Base-by-base conservation (phyloP, 345 rosid genomes). In the Zanthoxylum bungeanum region DNA sequence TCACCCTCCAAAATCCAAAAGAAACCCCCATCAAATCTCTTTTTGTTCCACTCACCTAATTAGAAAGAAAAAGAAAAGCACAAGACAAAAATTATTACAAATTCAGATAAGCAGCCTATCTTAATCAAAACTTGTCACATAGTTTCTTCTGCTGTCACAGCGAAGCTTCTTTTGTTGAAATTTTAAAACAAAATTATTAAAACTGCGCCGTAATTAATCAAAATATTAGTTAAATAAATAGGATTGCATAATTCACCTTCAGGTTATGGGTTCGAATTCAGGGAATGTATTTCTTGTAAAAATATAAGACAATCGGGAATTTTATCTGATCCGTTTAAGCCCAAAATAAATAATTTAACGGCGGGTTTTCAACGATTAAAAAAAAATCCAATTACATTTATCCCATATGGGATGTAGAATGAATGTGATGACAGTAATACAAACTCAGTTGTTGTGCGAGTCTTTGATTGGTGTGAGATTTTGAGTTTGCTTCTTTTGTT, bases 141-240 rank as follows among this genome's bases (percentile, higher is more conserved):
- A 6, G 70, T 69, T 69, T 44, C 76, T 70, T 70, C 69, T 73
- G 31, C 59, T 50, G 85, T 70, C 76, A 75, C 55, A 22, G 11
- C 64, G n/a, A 58, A 44, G 47, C 34, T 52, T 34, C 61, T 27
- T 19, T 8, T 39, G 71, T 70, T 76, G 78, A 73, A 72, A 63
- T 71, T 74, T 58, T 67, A 52, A 46, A 25, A n/a, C 5, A 16
- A 34, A 56, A 50, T n/a, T n/a, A n/a, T n/a, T n/a, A n/a, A n/a
- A n/a, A n/a, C n/a, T n/a, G n/a, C n/a, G n/a, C n/a, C n/a, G n/a
- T n/a, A n/a, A n/a, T n/a, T n/a, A n/a, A n/a, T n/a, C n/a, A n/a
- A n/a, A n/a, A n/a, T n/a, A n/a, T n/a, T n/a, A n/a, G n/a, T n/a
- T n/a, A n/a, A n/a, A n/a, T n/a, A n/a, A n/a, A n/a, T n/a, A n/a